Base-by-base conservation (phyloP, 2,329 filamentous ascomycete species). In the Penicillium expansum region DNA sequence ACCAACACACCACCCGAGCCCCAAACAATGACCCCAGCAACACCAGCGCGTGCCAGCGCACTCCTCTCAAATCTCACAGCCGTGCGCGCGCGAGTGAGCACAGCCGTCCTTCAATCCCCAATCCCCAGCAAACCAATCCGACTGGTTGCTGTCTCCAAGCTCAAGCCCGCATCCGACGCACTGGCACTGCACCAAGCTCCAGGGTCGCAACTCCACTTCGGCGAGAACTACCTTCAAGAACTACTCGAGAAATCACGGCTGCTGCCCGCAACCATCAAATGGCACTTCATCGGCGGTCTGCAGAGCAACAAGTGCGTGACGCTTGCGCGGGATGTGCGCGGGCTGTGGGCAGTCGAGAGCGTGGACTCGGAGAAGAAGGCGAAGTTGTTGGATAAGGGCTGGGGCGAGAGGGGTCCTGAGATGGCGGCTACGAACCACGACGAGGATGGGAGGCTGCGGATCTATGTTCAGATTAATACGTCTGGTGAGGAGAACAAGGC, bases 271-370 rank as follows among this genome's bases (percentile, higher is more conserved):
- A 68, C 78, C 33, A 89, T 99, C 63, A 83, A 83, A 67, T 99
- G 94, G 94, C 94, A 99, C 76, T 97, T 97, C 75, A 99, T 97
- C 72, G 94, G 94, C 38, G 91, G 90, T 0, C 78, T 99, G 38
- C 94, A 99, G 76, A 92, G 90, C 14, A 95, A 92, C 66, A 96
- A 97, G 79, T 96, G 92, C 82, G 92, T 91, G 67, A 84, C 85
- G 42, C 83, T 99, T 10, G 91, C 92, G 3, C 81, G 86, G 68
- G 86, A 89, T 67, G 90, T 97, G 61, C 88, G 89, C 29, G 96
- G 95, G 67, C 84, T 99, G 43, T 96, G 88, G 83, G 91, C 89
- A 68, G 92, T 99, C 27, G 94, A 92, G 69, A 95, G 90, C 68
- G 86, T 99, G 47, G 94, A 99, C 76, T 86, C 84, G 11, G 74